Evolutionary conservation across 768 basidiomycete species (phyloP).

Genomic region (Phlebiopsis flavidoalba): DNA sequence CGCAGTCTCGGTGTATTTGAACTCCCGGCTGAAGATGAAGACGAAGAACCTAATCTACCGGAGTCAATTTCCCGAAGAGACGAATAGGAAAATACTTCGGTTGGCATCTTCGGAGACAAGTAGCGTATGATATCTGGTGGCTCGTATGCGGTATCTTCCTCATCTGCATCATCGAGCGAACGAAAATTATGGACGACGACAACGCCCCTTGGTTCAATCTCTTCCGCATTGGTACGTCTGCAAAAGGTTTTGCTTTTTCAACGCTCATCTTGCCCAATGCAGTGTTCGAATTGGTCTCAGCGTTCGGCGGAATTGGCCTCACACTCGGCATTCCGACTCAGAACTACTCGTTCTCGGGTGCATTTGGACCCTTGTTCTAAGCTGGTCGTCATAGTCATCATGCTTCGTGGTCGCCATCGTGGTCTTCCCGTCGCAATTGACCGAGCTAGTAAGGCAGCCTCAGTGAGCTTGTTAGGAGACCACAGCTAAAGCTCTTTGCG

Average conservation of each 20-base stretch:
- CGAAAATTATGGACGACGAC: constrained; percentile 45
- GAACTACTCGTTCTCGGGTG: constrained; percentile 60
- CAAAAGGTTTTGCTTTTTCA: background rate
- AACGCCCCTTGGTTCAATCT: constrained; percentile 58
- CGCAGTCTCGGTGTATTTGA: constrained; percentile 65
- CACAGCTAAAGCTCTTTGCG: background rate
- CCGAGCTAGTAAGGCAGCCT: constrained; percentile 43
- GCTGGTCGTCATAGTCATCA: constrained; percentile 64
- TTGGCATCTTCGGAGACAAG: constrained; percentile 63
- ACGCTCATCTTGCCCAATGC: background rate
- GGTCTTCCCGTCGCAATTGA: constrained; percentile 67
- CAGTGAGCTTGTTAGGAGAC: background rate
- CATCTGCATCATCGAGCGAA: constrained; percentile 66
- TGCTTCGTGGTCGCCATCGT: constrained; percentile 75
- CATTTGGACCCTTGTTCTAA: constrained; percentile 64
- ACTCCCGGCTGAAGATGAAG: constrained; percentile 42
- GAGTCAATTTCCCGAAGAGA: constrained; percentile 32
- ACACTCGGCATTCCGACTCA: constrained; percentile 58
- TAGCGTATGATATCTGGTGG: constrained; percentile 79
- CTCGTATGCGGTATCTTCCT: constrained; percentile 68
- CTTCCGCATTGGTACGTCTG: constrained; percentile 32
- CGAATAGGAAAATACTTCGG: constrained; percentile 36
- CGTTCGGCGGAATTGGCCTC: constrained; percentile 66
- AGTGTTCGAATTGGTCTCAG: constrained; percentile 63
- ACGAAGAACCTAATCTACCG: constrained; percentile 41